Percentiles rank a stretch among this genome's conserved stretches.
Evolutionary conservation across 1,284 basidiomycete genomes (phyloP).

Genomic region (Ceratobasidium sp.): DNA sequence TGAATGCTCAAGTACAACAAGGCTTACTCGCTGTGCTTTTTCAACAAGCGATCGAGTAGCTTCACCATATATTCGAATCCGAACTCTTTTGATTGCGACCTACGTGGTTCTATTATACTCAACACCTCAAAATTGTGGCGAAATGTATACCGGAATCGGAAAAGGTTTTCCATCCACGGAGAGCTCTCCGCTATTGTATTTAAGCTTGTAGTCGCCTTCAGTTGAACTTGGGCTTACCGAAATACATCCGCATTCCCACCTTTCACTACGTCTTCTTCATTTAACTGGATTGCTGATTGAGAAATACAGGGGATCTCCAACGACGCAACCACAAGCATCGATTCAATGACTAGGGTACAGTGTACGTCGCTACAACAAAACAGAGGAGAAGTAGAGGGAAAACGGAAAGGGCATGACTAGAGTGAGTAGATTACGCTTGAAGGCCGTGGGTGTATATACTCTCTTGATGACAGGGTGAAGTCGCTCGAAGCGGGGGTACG

Average conservation of each 20-base stretch:
- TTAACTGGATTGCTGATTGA: neutral
- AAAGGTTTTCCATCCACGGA: neutral
- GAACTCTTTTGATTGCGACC: slow-evolving; percentile 22
- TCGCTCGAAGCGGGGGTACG: neutral
- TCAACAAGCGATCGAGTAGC: neutral
- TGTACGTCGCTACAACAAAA: too few species aligned
- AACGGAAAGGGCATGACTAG: neutral
- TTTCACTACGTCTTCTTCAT: slow-evolving; percentile 13
- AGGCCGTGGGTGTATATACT: too few species aligned
- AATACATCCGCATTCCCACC: slow-evolving; percentile 34
- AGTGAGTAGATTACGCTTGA: neutral
- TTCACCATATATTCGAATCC: neutral
- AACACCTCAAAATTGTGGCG: neutral
- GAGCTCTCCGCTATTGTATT: neutral
- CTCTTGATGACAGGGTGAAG: neutral
- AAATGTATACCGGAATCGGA: neutral
- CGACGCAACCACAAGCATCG: neutral
- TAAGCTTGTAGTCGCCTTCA: neutral
- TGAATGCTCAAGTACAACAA: too few species aligned
- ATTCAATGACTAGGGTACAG: too few species aligned
- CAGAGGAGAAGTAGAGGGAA: neutral
- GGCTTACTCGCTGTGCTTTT: neutral
- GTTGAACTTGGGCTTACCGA: slow-evolving; percentile 6
- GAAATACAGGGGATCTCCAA: neutral
- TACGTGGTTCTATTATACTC: neutral